Percentiles rank a stretch among this genome's conserved stretches.
Conservation (phyloP, 257 asterid species). For the Solanum etuberosum region DNA sequence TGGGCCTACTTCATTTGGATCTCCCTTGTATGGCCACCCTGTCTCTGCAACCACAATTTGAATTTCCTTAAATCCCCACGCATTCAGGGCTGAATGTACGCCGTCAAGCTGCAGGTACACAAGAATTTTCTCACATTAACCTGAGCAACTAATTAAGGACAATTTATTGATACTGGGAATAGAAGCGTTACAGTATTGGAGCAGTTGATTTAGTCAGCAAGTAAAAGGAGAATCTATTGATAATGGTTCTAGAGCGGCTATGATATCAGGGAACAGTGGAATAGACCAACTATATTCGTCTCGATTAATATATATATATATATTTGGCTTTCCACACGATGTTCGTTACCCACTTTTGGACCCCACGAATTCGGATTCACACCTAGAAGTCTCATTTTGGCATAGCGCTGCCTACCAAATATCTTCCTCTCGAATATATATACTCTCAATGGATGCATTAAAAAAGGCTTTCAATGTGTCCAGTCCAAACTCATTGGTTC, state of each 20-base stretch:
- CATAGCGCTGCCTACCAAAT: background rate
- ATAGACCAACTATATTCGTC: background rate
- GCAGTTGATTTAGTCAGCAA: background rate
- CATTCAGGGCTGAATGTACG: slow-evolving; percentile 71
- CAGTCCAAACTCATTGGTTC: background rate
- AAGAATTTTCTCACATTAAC: background rate
- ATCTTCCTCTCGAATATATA: background rate
- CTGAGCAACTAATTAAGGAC: background rate
- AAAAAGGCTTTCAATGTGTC: background rate
- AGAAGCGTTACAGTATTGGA: background rate
- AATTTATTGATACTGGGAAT: background rate
- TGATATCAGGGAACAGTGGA: background rate
- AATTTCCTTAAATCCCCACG: slow-evolving; percentile 60
- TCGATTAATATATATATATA: background rate
- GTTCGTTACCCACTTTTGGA: background rate
- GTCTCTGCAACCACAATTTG: slow-evolving; percentile 98
- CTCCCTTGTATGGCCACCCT: slow-evolving; percentile 98
- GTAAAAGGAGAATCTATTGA: background rate
- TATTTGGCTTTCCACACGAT: background rate
- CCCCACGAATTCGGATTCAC: background rate
- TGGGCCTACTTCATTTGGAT: slow-evolving; percentile 76
- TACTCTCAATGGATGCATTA: background rate
- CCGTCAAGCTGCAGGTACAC: slow-evolving; percentile 60
- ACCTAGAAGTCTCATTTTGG: background rate
- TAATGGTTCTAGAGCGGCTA: background rate